phyloP scores from a whole-genome alignment of 768 basidiomycete species.

The Mycena vitilis region DNA sequence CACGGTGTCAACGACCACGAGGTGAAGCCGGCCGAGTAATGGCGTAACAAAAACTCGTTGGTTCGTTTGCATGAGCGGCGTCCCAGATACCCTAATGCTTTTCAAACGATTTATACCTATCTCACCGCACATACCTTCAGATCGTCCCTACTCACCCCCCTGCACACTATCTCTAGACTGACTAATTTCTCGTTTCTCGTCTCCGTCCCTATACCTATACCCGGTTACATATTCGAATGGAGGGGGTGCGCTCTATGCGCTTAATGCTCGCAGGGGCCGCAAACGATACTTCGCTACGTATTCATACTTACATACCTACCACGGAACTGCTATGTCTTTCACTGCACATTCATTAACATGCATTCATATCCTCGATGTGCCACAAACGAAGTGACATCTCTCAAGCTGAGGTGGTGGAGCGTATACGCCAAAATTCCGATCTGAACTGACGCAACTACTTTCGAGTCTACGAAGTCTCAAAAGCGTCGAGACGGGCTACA shows the following conservation, averaged over 20 bases:
- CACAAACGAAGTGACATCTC: background rate
- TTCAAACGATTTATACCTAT: conserved; percentile 29
- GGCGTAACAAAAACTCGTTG: too few species aligned
- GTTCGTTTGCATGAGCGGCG: background rate
- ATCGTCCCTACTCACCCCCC: background rate
- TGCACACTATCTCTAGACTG: conserved; percentile 5
- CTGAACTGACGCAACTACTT: background rate
- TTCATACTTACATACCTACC: background rate
- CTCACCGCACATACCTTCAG: conserved; percentile 10
- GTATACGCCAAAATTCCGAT: too few species aligned
- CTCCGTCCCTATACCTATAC: conserved; percentile 29
- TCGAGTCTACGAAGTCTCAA: conserved; percentile 35
- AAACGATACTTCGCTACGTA: conserved; percentile 13
- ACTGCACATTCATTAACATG: background rate
- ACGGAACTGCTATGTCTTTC: background rate
- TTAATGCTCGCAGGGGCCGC: background rate
- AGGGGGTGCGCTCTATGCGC: background rate
- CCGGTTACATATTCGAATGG: conserved; percentile 6
- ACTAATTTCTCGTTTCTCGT: conserved; percentile 5
- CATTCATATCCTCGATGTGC: too few species aligned
- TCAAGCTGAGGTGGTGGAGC: background rate
- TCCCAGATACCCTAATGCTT: conserved; percentile 21
- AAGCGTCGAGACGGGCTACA: conserved; percentile 50
- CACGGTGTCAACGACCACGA: conserved; percentile 16
- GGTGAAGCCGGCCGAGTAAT: conserved; percentile 15